Conservation (phyloP, 148 eudicot species). For the Fallopia convolvulus region DNA sequence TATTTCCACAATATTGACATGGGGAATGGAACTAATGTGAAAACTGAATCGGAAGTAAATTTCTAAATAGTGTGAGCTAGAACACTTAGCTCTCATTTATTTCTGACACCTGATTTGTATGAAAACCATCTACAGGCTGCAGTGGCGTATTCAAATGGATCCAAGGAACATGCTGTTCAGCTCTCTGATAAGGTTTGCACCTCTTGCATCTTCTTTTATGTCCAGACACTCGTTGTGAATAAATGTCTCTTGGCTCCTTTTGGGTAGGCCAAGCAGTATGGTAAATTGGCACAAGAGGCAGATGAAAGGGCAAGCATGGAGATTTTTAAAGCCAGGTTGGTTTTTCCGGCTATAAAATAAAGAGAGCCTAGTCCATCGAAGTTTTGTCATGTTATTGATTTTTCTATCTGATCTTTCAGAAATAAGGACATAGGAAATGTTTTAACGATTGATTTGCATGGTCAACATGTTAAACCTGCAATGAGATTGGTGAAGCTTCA, state of each 20-base stretch:
- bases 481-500: slow-evolving; percentile 89
- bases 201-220: slow-evolving; percentile 6
- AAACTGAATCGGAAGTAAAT: neutral
- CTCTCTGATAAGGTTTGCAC: slow-evolving; percentile 74
- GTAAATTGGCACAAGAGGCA: slow-evolving; percentile 68
- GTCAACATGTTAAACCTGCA: slow-evolving; percentile 94
- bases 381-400: neutral
- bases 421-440: slow-evolving; percentile 71
- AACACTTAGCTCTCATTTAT: neutral
- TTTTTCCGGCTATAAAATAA: neutral
- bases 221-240: neutral
- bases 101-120: neutral
- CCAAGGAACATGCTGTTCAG: slow-evolving; percentile 59
- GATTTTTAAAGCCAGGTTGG: slow-evolving; percentile 83
- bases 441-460: slow-evolving; percentile 93
- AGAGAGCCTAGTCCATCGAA: neutral
- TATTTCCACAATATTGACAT: neutral
- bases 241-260: slow-evolving; percentile 12
- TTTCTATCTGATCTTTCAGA: slow-evolving; percentile 32
- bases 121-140: slow-evolving; percentile 57
- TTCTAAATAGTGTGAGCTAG: neutral
- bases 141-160: slow-evolving; percentile 74
- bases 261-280: slow-evolving; percentile 53
- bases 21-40: neutral
- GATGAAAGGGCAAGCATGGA: slow-evolving; percentile 95